phyloP scores from a whole-genome alignment of 345 rosid genomes.

The Populus tremula region DNA sequence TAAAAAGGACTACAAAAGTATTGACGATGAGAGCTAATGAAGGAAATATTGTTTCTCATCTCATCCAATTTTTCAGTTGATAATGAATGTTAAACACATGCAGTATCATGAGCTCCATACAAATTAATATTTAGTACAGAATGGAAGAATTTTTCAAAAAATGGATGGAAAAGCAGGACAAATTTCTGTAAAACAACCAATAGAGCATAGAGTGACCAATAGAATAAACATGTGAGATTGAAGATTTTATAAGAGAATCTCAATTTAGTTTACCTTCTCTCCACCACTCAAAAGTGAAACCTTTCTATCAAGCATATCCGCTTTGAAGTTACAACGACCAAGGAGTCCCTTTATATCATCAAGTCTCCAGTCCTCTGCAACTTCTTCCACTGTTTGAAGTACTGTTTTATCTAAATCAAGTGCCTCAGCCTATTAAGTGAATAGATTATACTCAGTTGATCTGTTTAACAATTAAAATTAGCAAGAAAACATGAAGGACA shows the following conservation, averaged over 20 bases:
- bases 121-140: background rate
- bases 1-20: background rate
- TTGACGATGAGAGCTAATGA: background rate
- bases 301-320: slow-evolving; percentile 90
- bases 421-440: slow-evolving; percentile 72
- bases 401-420: slow-evolving; percentile 90
- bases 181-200: background rate
- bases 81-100: background rate
- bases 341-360: slow-evolving; percentile 95
- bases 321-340: slow-evolving; percentile 96
- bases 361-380: slow-evolving; percentile 87
- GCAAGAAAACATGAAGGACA: background rate
- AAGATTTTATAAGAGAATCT: background rate
- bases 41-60: background rate
- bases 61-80: background rate
- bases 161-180: background rate
- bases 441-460: slow-evolving; percentile 13
- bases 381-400: slow-evolving; percentile 81
- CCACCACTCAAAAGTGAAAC: slow-evolving; percentile 93
- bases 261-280: slow-evolving; percentile 56
- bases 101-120: background rate
- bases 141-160: background rate
- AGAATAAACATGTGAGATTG: background rate
- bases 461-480: background rate
- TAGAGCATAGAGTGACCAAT: background rate